Evolutionary conservation across 2,329 filamentous ascomycete genomes (phyloP), one percentile per base, ranked within the genome.

Genomic region (Neofusicoccum laricinum): DNA sequence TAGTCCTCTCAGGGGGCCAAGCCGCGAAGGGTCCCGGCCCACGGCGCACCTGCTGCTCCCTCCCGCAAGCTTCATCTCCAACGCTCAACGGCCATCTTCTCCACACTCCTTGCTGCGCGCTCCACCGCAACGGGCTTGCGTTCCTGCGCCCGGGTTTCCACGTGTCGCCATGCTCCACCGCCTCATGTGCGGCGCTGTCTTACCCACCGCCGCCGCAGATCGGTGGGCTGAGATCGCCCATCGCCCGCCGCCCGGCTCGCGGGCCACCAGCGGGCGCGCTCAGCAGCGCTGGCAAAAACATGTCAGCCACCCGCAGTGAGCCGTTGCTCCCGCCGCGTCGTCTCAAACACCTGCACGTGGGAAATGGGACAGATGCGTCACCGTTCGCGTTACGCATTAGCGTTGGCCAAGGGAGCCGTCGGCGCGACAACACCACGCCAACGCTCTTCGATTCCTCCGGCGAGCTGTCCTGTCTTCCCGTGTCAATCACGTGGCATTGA

Each of bases 1-100:
- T 36, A 48, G 55, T 43, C 32, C 32, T 32, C 25, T 59, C 55
- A 59, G 55, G 55, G 49, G 55, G 55, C 55, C 55, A 59, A 59
- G 55, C 38, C 40, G 40, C n/a, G 30, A 21, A 14, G 40, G 53
- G 8, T 36, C 49, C 25, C 19, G 25, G 5, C 21, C 21, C 55
- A 36, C 55, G 55, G 55, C 55, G 40, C 41, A 21, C 15, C 38
- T 1, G 40, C 51, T 46, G 55, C 55, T 4, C 55, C 40, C 25
- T 15, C 40, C 55, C 30, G 38, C 55, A 32, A 45, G 2, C 55
- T 15, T 59, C 55, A 59, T 59, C 55, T 59, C 55, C 55, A 59
- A 46, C 55, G 11, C 40, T 19, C 55, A 58, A 58, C 55, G 55
- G 55, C 38, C 32, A 21, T 59, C 55, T 36, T 45, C 55, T 59